phyloP scores from a whole-genome alignment of 352 stramenopile species.

The Phytophthora macrochlamydospora region DNA sequence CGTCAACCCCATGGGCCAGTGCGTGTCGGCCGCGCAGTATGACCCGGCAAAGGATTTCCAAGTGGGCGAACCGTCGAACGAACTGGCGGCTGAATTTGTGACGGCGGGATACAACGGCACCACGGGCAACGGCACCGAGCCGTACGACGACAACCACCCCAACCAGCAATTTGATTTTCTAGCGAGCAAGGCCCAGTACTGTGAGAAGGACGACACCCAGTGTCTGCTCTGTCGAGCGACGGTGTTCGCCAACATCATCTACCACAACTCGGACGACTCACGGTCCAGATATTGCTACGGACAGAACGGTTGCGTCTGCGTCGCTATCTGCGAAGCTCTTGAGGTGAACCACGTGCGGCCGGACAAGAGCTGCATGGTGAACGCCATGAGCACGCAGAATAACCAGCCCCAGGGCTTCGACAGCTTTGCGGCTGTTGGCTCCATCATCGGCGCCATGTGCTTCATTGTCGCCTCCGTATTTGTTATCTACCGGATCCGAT shows the following conservation, averaged over 20 bases:
- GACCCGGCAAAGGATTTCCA: slow-evolving; percentile 36
- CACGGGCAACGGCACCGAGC: slow-evolving; percentile 15
- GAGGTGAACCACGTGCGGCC: slow-evolving; percentile 17
- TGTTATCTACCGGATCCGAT: slow-evolving; percentile 56
- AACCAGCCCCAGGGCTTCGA: slow-evolving; percentile 6
- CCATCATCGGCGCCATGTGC: slow-evolving; percentile 48
- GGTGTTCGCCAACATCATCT: slow-evolving; percentile 47
- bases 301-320: slow-evolving; percentile 45
- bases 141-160: slow-evolving; percentile 7
- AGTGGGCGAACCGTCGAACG: slow-evolving; percentile 29
- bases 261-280: slow-evolving; percentile 38
- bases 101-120: slow-evolving; percentile 24
- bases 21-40: slow-evolving; percentile 7
- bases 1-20: slow-evolving; percentile 34
- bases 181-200: slow-evolving; percentile 38
- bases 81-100: slow-evolving; percentile 24
- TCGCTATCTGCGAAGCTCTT: slow-evolving; percentile 46
- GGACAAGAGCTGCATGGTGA: slow-evolving; percentile 39
- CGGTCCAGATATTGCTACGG: slow-evolving; percentile 43
- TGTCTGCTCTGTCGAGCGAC: slow-evolving; percentile 39
- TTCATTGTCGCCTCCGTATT: slow-evolving; percentile 55
- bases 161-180: slow-evolving; percentile 39
- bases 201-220: slow-evolving; percentile 39
- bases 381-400: slow-evolving; percentile 39
- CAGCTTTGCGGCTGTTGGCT: slow-evolving; percentile 35